Evolutionary conservation across 2,329 filamentous ascomycete genomes (phyloP).

Genomic region (Penicillium sp.): DNA sequence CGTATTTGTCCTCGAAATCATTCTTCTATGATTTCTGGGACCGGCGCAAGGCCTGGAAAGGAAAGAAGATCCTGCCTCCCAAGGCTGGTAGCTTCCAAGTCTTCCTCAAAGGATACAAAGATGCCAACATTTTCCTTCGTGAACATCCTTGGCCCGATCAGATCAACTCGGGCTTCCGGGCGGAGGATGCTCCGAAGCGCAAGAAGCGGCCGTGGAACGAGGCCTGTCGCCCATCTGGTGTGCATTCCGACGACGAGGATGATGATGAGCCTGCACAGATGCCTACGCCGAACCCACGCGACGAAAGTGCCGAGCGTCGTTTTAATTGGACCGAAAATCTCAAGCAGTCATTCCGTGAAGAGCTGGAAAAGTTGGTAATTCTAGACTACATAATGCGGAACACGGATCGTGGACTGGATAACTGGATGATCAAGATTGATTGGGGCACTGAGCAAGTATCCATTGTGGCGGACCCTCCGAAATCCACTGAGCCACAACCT

Average conservation of each 20-base stretch:
- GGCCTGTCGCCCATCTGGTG: constrained; percentile 70
- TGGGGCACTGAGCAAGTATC: constrained; percentile 78
- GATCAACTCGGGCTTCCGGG: constrained; percentile 66
- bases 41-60: constrained; percentile 80
- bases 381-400: constrained; percentile 99
- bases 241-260: constrained; percentile 62
- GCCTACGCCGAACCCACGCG: constrained; percentile 45
- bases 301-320: constrained; percentile 48
- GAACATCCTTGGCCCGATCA: constrained; percentile 98
- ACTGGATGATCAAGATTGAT: constrained; percentile 99
- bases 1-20: constrained; percentile 90
- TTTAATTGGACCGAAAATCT: constrained; percentile 86
- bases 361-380: constrained; percentile 95
- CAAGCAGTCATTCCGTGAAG: constrained; percentile 90
- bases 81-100: constrained; percentile 97
- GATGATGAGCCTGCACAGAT: constrained; percentile 50
- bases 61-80: constrained; percentile 79
- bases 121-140: constrained; percentile 91
- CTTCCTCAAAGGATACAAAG: constrained; percentile 94
- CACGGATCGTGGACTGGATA: constrained; percentile 92
- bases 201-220: constrained; percentile 77
- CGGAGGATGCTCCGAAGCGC: constrained; percentile 65
- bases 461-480: constrained; percentile 82
- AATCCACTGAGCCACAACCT: constrained; percentile 52
- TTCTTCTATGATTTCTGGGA: constrained; percentile 99